Conservation (phyloP, 140 eudicot genomes). For the Artemisia princeps region DNA sequence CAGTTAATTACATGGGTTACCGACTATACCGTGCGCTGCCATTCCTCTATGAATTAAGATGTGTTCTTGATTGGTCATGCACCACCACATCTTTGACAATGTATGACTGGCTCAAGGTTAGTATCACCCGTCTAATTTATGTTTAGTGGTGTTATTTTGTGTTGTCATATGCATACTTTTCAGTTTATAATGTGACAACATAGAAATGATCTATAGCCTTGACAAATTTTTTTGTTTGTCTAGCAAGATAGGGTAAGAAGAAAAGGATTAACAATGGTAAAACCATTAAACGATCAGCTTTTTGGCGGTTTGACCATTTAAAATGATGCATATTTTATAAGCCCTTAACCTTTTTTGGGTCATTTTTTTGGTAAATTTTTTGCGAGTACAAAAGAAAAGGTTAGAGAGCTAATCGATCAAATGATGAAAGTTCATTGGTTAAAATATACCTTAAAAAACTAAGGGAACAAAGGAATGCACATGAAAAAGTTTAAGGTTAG, state of each 20-base stretch:
- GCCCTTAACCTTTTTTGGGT: too few species aligned
- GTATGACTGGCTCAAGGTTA: slow-evolving; percentile 99
- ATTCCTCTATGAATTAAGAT: slow-evolving; percentile 85
- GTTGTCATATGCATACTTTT: slow-evolving; percentile 1
- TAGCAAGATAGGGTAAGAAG: too few species aligned
- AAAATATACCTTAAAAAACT: too few species aligned
- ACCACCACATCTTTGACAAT: slow-evolving; percentile 90
- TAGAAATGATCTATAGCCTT: slow-evolving; percentile 5
- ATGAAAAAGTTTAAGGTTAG: too few species aligned
- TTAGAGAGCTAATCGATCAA: too few species aligned
- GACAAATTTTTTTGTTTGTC: neutral
- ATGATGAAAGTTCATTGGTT: too few species aligned
- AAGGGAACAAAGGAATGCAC: too few species aligned
- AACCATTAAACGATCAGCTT: too few species aligned
- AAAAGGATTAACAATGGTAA: too few species aligned
- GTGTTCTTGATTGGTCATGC: slow-evolving; percentile 99
- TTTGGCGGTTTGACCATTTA: neutral
- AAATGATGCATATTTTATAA: neutral
- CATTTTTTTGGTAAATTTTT: too few species aligned
- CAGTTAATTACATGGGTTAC: slow-evolving; percentile 76
- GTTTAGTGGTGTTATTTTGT: slow-evolving; percentile 13
- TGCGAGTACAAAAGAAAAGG: too few species aligned
- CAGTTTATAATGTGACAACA: neutral
- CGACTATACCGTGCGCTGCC: slow-evolving; percentile 93
- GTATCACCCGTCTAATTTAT: slow-evolving; percentile 18